Percentiles rank a stretch among this genome's conserved stretches.
Evolutionary conservation across 148 eudicot species (phyloP).

Genomic region (Camellia japonica): DNA sequence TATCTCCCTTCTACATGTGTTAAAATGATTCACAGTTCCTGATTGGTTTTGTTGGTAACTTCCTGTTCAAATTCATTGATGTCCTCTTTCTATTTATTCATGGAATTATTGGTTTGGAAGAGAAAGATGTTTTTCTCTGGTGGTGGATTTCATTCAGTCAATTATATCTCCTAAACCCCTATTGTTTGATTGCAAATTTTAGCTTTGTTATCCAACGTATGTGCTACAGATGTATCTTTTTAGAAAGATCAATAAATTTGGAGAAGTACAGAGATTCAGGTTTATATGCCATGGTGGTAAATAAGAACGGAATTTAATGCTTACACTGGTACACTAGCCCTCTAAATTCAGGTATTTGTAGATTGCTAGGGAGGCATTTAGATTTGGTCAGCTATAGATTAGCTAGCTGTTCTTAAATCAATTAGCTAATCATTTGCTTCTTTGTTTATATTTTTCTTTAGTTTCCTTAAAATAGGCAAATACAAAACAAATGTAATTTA

Average conservation of each 20-base stretch:
- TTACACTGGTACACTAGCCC: background rate
- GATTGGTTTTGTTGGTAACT: background rate
- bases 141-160: background rate
- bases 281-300: background rate
- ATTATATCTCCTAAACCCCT: background rate
- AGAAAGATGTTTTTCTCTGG: background rate
- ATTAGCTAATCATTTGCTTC: no score
- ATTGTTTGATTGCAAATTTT: background rate
- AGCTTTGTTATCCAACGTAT: background rate
- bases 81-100: constrained; percentile 4
- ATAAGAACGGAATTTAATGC: no score
- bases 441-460: background rate
- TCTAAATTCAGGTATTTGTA: background rate
- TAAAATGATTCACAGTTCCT: background rate
- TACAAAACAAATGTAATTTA: background rate
- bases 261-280: background rate
- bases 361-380: background rate
- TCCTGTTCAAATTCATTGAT: constrained; percentile 6
- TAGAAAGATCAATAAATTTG: background rate
- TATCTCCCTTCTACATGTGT: background rate
- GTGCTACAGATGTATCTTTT: background rate
- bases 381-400: no score
- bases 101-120: background rate
- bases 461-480: background rate
- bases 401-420: no score